Evolutionary conservation across 371 early-diverging fungal genomes (phyloP).

Genomic region (Mortierella sp.): DNA sequence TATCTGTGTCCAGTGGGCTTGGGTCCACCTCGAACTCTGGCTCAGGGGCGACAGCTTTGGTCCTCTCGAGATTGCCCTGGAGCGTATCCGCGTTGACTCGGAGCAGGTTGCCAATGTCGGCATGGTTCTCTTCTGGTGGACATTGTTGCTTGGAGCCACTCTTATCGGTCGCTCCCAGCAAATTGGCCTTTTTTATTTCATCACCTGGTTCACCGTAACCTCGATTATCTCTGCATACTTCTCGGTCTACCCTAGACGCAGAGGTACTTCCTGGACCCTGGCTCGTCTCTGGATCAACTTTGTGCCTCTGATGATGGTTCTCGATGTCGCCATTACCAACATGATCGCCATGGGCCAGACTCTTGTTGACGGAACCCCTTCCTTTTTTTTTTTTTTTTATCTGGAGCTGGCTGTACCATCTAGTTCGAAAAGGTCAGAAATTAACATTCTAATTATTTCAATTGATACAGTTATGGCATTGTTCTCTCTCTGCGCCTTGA

Average conservation of each 20-base stretch:
- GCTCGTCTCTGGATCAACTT: slow-evolving; percentile 62
- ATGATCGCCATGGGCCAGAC: slow-evolving; percentile 66
- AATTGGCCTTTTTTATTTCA: slow-evolving; percentile 63
- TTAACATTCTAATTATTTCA: not conserved
- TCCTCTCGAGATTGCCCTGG: slow-evolving; percentile 55
- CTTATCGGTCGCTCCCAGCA: slow-evolving; percentile 40
- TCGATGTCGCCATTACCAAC: slow-evolving; percentile 45
- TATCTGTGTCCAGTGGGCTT: slow-evolving; percentile 46
- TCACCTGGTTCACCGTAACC: slow-evolving; percentile 59
- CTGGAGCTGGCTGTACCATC: not conserved
- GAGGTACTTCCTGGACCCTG: slow-evolving; percentile 52
- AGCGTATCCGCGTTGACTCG: slow-evolving; percentile 60
- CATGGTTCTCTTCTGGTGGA: slow-evolving; percentile 67
- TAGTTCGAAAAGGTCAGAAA: not conserved
- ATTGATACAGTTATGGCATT: slow-evolving; percentile 41
- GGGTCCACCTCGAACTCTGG: slow-evolving; percentile 42
- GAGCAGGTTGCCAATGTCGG: slow-evolving; percentile 50
- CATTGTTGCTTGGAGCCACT: slow-evolving; percentile 54
- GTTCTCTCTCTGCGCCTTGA: slow-evolving; percentile 46
- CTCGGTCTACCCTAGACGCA: slow-evolving; percentile 45
- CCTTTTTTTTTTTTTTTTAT: slow-evolving; percentile 25
- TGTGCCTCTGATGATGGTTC: slow-evolving; percentile 63
- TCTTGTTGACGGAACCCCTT: slow-evolving; percentile 71
- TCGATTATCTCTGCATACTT: slow-evolving; percentile 59
- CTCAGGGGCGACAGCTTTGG: slow-evolving; percentile 52